Evolutionary conservation across 148 eudicot species (phyloP).

Genomic region (Agrostemma githago): DNA sequence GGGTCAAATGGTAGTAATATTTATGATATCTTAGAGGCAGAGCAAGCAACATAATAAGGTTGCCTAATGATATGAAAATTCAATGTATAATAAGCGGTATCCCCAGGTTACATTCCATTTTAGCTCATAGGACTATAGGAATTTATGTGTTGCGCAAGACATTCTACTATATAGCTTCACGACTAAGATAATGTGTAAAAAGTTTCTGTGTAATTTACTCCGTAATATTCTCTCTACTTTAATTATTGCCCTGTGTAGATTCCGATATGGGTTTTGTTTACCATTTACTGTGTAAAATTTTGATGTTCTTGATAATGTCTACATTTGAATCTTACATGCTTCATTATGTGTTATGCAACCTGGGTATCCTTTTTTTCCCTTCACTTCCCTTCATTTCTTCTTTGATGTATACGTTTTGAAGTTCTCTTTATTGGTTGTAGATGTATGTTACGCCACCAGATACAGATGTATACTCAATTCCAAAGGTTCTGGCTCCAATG

Average conservation of each 20-base stretch:
- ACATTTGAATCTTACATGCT: neutral
- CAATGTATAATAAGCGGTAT: neutral
- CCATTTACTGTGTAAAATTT: neutral
- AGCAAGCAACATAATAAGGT: neutral
- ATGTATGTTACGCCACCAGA: constrained; percentile 99
- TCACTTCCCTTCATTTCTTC: neutral
- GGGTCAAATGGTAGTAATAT: too few species aligned
- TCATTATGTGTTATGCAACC: neutral
- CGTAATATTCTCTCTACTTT: neutral
- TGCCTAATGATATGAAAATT: neutral
- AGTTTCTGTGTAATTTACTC: neutral
- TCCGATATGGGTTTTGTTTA: constrained; percentile 8
- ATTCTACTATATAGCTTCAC: neutral
- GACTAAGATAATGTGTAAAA: neutral
- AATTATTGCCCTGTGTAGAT: neutral
- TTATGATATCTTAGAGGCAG: too few species aligned
- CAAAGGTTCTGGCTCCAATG: constrained; percentile 93
- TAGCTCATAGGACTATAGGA: neutral
- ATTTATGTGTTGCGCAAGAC: neutral
- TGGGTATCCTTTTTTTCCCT: neutral
- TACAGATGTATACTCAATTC: constrained; percentile 87
- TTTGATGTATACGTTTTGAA: neutral
- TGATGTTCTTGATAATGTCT: neutral
- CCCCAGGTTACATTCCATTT: neutral
- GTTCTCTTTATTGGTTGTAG: constrained; percentile 31